Conservation (phyloP, 139 green algal genomes). For the Zygnema circumcarinatum region DNA sequence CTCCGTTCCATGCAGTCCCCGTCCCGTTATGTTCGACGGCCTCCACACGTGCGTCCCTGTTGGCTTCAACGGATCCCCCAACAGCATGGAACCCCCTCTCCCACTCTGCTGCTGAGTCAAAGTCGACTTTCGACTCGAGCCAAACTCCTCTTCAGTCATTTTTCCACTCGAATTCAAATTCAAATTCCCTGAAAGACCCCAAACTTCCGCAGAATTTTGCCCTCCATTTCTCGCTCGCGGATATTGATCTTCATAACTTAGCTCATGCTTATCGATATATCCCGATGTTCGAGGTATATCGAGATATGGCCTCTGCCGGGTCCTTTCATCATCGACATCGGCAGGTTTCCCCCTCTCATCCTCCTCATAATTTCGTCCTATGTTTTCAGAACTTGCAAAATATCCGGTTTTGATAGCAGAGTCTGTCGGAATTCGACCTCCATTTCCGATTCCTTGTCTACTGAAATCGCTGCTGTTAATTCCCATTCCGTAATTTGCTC, state of each 20-base stretch:
- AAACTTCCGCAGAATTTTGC: neutral
- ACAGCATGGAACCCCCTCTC: no score
- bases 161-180: neutral
- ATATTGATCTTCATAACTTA: constrained; percentile 5
- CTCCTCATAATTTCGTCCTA: constrained; percentile 16
- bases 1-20: no score
- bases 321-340: neutral
- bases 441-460: no score
- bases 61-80: neutral
- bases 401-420: neutral
- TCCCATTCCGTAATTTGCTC: no score
- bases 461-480: no score
- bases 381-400: neutral
- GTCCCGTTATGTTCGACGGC: no score
- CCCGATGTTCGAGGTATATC: neutral
- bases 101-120: no score
- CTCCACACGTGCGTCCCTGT: neutral
- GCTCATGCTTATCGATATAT: neutral
- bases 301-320: neutral
- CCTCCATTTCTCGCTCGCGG: neutral
- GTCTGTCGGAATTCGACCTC: no score
- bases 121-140: neutral
- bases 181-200: neutral
- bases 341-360: constrained; percentile 11
- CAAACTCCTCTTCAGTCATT: neutral